phyloP scores from a whole-genome alignment of 441 rosid species.

The Croton laevigatus region DNA sequence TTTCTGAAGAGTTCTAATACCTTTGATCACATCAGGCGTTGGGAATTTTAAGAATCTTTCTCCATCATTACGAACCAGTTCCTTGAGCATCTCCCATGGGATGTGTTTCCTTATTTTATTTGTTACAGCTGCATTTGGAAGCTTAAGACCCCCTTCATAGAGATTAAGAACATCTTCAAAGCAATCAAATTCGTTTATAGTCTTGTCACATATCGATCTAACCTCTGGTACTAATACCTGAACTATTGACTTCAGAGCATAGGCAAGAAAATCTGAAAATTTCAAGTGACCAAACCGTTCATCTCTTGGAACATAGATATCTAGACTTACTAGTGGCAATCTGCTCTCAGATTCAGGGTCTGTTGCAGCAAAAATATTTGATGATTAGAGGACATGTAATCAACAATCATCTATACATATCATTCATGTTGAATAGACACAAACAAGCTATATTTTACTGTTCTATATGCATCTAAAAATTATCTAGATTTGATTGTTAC shows the following conservation, averaged over 20 bases:
- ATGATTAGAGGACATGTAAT: too few relatives aligned
- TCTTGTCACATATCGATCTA: conserved; percentile 59
- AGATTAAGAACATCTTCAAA: conserved; percentile 64
- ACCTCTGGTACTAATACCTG: conserved; percentile 71
- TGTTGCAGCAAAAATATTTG: conserved; percentile 23
- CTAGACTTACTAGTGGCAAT: conserved; percentile 56
- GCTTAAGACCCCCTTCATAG: conserved; percentile 59
- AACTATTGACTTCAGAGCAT: conserved; percentile 59
- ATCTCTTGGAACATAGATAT: conserved; percentile 85
- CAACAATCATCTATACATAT: background rate
- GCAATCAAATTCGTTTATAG: conserved; percentile 74
- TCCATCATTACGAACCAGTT: conserved; percentile 64
- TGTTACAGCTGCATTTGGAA: conserved; percentile 30
- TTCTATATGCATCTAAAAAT: background rate
- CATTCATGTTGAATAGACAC: background rate
- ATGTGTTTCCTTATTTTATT: conserved; percentile 45
- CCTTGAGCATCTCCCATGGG: conserved; percentile 77
- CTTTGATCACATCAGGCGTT: conserved; percentile 72
- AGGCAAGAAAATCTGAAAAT: conserved; percentile 81
- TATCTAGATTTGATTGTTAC: conserved; percentile 30
- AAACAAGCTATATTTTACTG: background rate
- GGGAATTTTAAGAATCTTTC: conserved; percentile 71
- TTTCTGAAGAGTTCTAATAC: conserved; percentile 24
- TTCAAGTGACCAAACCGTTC: conserved; percentile 73
- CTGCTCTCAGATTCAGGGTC: conserved; percentile 65